phyloP scores from a whole-genome alignment of 2,329 filamentous ascomycete species.

The Calonectria pseudoreteaudii region DNA sequence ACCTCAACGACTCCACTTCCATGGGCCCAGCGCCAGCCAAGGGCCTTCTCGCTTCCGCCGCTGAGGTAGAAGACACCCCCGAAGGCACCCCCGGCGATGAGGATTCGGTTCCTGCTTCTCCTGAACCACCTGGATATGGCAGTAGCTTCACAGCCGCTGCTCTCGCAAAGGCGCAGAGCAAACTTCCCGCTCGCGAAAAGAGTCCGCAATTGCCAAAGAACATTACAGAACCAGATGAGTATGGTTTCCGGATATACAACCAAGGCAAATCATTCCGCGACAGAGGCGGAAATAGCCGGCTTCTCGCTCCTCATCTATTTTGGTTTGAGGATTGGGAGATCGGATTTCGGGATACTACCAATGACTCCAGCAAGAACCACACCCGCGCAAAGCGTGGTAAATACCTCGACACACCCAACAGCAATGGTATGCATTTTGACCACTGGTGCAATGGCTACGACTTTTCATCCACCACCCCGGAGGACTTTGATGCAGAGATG shows the following conservation, averaged over 20 bases:
- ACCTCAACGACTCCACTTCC: conserved; percentile 41
- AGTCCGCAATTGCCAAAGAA: conserved; percentile 54
- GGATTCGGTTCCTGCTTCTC: conserved; percentile 51
- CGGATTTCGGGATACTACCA: conserved; percentile 69
- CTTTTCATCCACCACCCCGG: conserved; percentile 58
- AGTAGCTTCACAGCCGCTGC: conserved; percentile 43
- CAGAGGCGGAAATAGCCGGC: conserved; percentile 63
- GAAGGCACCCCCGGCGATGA: conserved; percentile 51
- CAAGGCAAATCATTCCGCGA: conserved; percentile 55
- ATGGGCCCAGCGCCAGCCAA: conserved; percentile 49
- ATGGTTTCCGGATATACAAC: conserved; percentile 61
- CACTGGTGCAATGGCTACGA: conserved; percentile 66
- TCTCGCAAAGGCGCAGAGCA: conserved; percentile 42
- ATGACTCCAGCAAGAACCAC: conserved; percentile 65
- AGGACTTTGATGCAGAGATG: conserved; percentile 63
- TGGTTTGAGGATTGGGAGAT: conserved; percentile 66
- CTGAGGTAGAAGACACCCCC: conserved; percentile 50
- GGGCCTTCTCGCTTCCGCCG: conserved; percentile 54
- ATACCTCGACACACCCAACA: conserved; percentile 66
- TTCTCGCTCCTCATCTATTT: conserved; percentile 60
- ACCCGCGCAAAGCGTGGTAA: conserved; percentile 65
- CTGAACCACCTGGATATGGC: conserved; percentile 45
- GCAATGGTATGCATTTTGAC: conserved; percentile 66
- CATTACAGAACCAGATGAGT: conserved; percentile 61
- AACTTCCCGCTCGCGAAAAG: conserved; percentile 50